Base-by-base conservation (phyloP, 345 rosid genomes). In the Mallotus nudiflorus region DNA sequence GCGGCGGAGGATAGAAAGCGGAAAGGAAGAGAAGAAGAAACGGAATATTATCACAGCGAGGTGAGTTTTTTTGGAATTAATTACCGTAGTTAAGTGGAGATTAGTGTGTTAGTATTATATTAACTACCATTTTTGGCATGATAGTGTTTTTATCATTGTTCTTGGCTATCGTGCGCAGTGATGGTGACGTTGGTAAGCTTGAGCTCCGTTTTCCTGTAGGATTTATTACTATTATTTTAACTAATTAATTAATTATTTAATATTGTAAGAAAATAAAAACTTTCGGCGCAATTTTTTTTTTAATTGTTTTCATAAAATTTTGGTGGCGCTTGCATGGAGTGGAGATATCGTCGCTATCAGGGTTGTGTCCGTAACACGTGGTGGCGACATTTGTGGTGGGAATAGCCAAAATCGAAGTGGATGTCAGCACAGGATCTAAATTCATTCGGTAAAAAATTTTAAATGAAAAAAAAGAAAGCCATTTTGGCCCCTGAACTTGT, bases 1-100 rank as follows among this genome's bases (percentile, higher is more conserved):
- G 46, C 74, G n/a, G 48, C 74, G 18, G 89, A 81, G 40, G 86
- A 86, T 49, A 84, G 87, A 65, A 94, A 91, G 80, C 88, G 96
- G 15, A 90, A 87, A 62, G 96, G 84, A 45, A 78, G 78, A 37
- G 94, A 88, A 31, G 96, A 83, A 51, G 88, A 82, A 9, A 62
- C 70, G 54, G 88, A 91, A 61, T 79, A 42, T 12, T 42, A 74
- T 48, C 86, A 77, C 37, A 84, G 88, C 82, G 93, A 94, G 96
- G 95, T 89, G 69, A 78, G 83, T 73, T 57, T n/a, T n/a, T n/a
- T 74, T 31, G 55, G 6, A 31, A 63, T 67, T 58, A 39, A 11
- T 62, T 69, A 67, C 62, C 61, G 65, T n/a, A 71, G 61, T 67
- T 67, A 52, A 54, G 44, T 57, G 48, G 35, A 44, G 24, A 49